phyloP scores from a whole-genome alignment of 441 rosid species.

The Raphanus hybrid region DNA sequence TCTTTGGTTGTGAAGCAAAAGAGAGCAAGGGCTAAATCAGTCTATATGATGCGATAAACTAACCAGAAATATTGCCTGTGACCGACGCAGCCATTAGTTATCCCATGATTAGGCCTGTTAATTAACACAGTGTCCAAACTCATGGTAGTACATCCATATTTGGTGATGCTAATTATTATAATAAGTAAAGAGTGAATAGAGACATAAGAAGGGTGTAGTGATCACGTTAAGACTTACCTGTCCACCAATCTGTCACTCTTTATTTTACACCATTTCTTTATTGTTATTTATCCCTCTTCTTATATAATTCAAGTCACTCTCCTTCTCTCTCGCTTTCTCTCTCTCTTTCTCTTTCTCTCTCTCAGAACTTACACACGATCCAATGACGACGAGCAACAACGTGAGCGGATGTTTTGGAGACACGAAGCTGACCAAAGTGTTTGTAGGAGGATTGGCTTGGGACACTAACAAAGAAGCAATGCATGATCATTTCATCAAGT shows the following conservation, averaged over 20 bases:
- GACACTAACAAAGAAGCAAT: slow-evolving; percentile 85
- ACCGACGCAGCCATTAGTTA: too few relatives aligned
- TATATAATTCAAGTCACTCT: slow-evolving; percentile 28
- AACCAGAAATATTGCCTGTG: too few relatives aligned
- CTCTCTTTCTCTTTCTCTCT: slow-evolving; percentile 8
- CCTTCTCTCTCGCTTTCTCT: slow-evolving; percentile 22
- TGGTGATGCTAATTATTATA: too few relatives aligned
- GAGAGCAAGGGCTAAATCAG: slow-evolving; percentile 61
- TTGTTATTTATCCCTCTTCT: slow-evolving; percentile 27
- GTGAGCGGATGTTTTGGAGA: slow-evolving; percentile 70
- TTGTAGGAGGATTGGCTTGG: slow-evolving; percentile 97
- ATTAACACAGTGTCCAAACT: too few relatives aligned
- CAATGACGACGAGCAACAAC: slow-evolving; percentile 56
- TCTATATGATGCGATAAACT: slow-evolving; percentile 38
- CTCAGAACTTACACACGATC: slow-evolving; percentile 33
- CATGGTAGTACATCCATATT: too few relatives aligned
- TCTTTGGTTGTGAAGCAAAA: slow-evolving; percentile 66
- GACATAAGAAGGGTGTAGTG: slow-evolving; percentile 35
- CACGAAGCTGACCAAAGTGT: slow-evolving; percentile 89
- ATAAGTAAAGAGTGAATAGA: too few relatives aligned
- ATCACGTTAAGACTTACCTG: slow-evolving; percentile 52
- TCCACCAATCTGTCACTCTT: slow-evolving; percentile 59
- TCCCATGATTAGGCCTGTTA: too few relatives aligned
- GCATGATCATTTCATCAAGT: slow-evolving; percentile 82
- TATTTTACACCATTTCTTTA: slow-evolving; percentile 42